Evolutionary conservation across 2,329 filamentous ascomycete genomes (phyloP), one percentile per base, ranked within the genome.

Genomic region (Dendrostoma leiphaemia): DNA sequence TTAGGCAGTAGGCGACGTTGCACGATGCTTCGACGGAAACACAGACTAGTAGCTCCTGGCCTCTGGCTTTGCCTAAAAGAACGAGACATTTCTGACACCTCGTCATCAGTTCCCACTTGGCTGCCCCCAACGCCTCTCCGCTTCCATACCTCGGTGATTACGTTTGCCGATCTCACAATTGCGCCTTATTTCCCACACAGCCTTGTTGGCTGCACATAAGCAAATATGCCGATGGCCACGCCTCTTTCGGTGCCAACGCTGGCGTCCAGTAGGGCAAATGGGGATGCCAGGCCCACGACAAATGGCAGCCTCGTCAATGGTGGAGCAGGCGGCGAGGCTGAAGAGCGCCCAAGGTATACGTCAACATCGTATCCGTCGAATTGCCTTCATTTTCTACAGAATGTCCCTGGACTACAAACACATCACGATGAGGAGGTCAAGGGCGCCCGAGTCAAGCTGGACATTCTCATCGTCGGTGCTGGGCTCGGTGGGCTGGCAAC

Each of bases 401-500:
- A 23, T n/a, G 6, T 24, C 13, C n/a, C 15, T n/a, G 13, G 21
- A 15, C 6, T 23, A 23, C 29, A 29, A 10, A 21, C 23, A 6
- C 13, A 4, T n/a, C 9, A 48, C 13, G 12, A 29, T 17, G 6
- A 26, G 6, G 19, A 5, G 1, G 13, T 34, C 9, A 38, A 40
- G n/a, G 43, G 51, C 24, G 58, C 58, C 12, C 47, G 26, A 32
- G 45, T 56, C 4, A 54, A 58, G 26, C 41, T 63, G 8, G 41
- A 59, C 10, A 59, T 71, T 31, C 48, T 69, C 26, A 56, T 75
- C 38, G 65, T 74, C 10, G 73, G 73, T 5, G 72, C 71, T n/a
- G 71, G 71, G 1, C 63, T 76, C 1, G 72, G 72, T 5, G 73
- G 73, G 15, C 63, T 76, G 1, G 69, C 70, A 5, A 69, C 72